Evolutionary conservation across 208 protist genomes (phyloP).

Genomic region (Leishmania martiniquensis): DNA sequence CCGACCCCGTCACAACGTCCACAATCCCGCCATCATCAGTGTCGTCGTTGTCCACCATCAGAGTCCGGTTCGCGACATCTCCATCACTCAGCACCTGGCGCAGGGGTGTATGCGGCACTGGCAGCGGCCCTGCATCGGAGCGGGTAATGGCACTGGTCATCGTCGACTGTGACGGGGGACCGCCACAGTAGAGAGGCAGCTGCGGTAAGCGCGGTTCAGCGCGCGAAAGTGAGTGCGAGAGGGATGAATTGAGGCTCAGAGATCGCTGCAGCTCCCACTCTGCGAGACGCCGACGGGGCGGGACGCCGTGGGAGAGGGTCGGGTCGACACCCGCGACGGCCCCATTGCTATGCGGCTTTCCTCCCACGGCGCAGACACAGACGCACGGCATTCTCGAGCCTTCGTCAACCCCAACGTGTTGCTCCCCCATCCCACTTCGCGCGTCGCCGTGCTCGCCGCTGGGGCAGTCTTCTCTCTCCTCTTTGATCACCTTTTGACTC

Average conservation of each 20-base stretch:
- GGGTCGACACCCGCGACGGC: neutral
- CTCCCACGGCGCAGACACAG: neutral
- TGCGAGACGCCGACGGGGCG: neutral
- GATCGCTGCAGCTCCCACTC: neutral
- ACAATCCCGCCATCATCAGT: constrained; percentile 3
- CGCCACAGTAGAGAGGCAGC: neutral
- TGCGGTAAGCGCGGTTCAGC: neutral
- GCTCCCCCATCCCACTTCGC: neutral
- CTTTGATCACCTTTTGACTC: neutral
- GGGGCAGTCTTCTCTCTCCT: neutral
- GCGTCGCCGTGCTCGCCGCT: neutral
- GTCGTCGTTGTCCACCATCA: constrained; percentile 31
- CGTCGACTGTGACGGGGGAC: neutral
- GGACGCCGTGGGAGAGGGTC: neutral
- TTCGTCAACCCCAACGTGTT: neutral
- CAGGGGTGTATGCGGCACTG: neutral
- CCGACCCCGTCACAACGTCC: neutral
- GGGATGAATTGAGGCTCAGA: neutral
- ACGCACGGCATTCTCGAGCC: neutral
- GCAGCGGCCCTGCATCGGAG: neutral
- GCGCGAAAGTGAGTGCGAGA: neutral
- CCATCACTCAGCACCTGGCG: neutral
- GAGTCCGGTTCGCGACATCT: neutral
- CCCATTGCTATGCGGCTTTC: neutral
- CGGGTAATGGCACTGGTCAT: neutral